Evolutionary conservation across 2,329 filamentous ascomycete species (phyloP), one percentile per base, ranked within the genome.

Genomic region (Trichoderma atroviride): DNA sequence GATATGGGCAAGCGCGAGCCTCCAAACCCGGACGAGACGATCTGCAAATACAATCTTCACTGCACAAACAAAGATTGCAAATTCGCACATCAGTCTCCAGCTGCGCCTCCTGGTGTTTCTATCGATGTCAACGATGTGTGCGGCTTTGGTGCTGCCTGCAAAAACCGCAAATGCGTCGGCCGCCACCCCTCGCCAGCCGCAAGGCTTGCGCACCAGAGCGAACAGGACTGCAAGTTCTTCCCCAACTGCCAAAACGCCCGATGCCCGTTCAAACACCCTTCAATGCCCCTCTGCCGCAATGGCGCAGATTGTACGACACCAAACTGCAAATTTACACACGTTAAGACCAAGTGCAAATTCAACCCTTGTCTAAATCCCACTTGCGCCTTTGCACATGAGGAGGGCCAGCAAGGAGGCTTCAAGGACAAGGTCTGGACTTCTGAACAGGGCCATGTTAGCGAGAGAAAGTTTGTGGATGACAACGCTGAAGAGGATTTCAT

Each of bases 61-160:
- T 99, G 96, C 83, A 92, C 91, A 50, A 96, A 96, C 80, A 89
- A 88, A 74, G 92, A 96, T 71, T 99, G 96, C 82, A 91, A 91
- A 73, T 99, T 93, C 79, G 96, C 93, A 22, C 96, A 99, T 77
- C 95, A 97, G 81, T 97, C 94, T 19, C 94, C 96, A 2, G 94
- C 92, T 2, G 94, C 95, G 37, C 91, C 93, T 4, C 90, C 91
- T 2, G 92, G 91, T 33, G 88, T 87, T 2, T 86, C 89, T 0
- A 85, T 98, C 69, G 96, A 98, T 78, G 86, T 94, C 73, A 88
- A 85, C 70, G 93, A 97, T 75, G 85, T 87, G 22, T 99, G 96
- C 83, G 87, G 87, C 22, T 98, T 92, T 75, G 95, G 94, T 24
- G 93, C 89, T 2, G 94, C 94, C 10, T 99, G 96, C 88, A 97